A percentile compares a stretch with the other conserved stretches of the same genome.
Conservation (phyloP, 2,329 filamentous ascomycete genomes). For the Lachnellula cervina region DNA sequence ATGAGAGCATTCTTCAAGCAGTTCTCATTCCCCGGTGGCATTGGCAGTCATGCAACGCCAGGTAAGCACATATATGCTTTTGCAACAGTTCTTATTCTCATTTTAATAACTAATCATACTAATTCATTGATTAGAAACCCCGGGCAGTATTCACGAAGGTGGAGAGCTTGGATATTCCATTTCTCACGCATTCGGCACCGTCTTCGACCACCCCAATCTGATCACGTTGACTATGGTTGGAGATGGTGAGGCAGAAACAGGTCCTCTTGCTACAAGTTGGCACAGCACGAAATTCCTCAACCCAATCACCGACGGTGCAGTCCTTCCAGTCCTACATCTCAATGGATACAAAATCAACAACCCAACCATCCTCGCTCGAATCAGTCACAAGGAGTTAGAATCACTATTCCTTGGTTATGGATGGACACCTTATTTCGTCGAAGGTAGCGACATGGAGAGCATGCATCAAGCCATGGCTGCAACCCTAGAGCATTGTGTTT, state of each 20-base stretch:
- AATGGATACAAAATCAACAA: slow-evolving; percentile 88
- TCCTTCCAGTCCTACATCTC: slow-evolving; percentile 71
- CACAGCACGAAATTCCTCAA: slow-evolving; percentile 81
- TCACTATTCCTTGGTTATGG: slow-evolving; percentile 69
- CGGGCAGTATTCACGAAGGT: slow-evolving; percentile 72
- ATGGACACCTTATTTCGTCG: slow-evolving; percentile 76
- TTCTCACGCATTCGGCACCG: slow-evolving; percentile 71
- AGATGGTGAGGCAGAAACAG: slow-evolving; percentile 77
- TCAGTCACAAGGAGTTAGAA: slow-evolving; percentile 68
- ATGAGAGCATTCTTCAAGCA: slow-evolving; percentile 75
- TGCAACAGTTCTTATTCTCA: too few relatives aligned
- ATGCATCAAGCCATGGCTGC: slow-evolving; percentile 83
- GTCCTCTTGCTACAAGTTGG: slow-evolving; percentile 73
- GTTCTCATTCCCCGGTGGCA: slow-evolving; percentile 76
- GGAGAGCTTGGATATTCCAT: slow-evolving; percentile 79
- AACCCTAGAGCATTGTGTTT: slow-evolving; percentile 67
- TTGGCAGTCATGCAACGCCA: slow-evolving; percentile 72
- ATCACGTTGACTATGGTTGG: slow-evolving; percentile 76
- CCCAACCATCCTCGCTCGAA: slow-evolving; percentile 67
- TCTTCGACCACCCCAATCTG: slow-evolving; percentile 69
- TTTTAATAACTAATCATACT: too few relatives aligned
- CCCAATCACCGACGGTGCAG: slow-evolving; percentile 71
- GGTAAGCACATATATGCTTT: too few relatives aligned
- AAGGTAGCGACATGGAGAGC: slow-evolving; percentile 65
- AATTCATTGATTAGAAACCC: slow-evolving; percentile 49